Base-by-base conservation (phyloP, 1,284 basidiomycete species). In the Cronartium quercuum region DNA sequence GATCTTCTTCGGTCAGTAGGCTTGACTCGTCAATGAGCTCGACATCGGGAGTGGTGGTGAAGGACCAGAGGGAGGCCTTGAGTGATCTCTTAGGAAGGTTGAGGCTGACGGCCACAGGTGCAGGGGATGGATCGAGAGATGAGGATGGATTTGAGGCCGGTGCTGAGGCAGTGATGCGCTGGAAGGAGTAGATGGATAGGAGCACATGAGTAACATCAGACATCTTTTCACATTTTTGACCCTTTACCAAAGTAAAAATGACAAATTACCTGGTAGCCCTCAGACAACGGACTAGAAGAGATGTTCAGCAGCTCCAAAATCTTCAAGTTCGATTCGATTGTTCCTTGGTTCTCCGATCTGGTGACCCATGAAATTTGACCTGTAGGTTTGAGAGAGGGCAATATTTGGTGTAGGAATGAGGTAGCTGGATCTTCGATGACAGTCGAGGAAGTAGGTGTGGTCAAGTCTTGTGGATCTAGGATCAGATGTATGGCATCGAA, bases 1-100 rank as follows among this genome's bases (percentile, higher is more conserved):
- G 87, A 80, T 92, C 91, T 24, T 86, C 88, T 29, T 86, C 84
- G 6, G 90, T 92, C 61, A 92, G 84, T 47, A 92, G 85, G 37
- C 86, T 84, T 77, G 91, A 90, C 1, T 90, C 86, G 80, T 92
- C 90, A 75, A 92, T 89, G n/a, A 74, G 38, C 15, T 66, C 55
- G 18, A 34, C 38, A 37, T 61, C 63, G 29, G 41, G 44, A 5
- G 37, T 61, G 21, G 21, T 24, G 0, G 70, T 74, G 40, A 74
- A 74, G 10, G 70, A 66, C 70, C 70, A 74, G 34, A 66, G 37
- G 29, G 70, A 66, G 34, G 70, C 63, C 66, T 74, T 74, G 51
- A 35, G n/a, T 10, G 13, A 57, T 62, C 61, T 64, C 47, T 71
- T 63, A 3, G 69, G 69, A 7, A 71, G 34, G 44, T 65, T 71